phyloP scores from a whole-genome alignment of 83 land plant genomes.

The Thuja plicata region DNA sequence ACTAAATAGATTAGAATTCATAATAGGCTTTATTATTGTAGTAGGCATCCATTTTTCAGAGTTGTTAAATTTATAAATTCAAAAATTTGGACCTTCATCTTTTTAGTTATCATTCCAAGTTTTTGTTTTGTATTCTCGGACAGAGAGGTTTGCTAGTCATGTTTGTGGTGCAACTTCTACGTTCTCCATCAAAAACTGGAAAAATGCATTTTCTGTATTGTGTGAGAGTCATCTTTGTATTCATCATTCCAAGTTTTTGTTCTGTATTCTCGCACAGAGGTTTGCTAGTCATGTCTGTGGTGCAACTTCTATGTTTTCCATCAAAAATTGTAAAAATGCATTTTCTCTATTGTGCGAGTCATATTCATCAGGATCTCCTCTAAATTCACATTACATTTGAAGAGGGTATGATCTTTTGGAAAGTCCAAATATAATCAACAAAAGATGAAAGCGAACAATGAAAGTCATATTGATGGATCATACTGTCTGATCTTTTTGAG shows the following conservation, averaged over 20 bases:
- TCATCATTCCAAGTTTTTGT: background rate
- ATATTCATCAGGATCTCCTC: too few relatives aligned
- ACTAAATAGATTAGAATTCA: too few relatives aligned
- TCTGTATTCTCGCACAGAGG: background rate
- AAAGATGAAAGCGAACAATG: too few relatives aligned
- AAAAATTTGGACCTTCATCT: background rate
- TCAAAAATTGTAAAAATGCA: too few relatives aligned
- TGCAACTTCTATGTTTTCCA: background rate
- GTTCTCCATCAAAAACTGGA: background rate
- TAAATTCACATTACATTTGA: too few relatives aligned
- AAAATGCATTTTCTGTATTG: background rate
- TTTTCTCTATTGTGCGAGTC: background rate
- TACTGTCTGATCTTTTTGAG: background rate
- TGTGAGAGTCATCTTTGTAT: background rate
- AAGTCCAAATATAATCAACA: too few relatives aligned
- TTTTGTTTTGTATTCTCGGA: background rate
- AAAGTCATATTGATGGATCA: too few relatives aligned
- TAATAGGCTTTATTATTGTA: background rate
- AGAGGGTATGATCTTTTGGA: too few relatives aligned
- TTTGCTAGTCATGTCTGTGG: background rate
- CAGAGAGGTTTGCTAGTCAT: background rate
- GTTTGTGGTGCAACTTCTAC: background rate
- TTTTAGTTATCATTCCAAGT: background rate
- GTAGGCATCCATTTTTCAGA: background rate
- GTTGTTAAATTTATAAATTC: background rate